Percentiles rank a stretch among this genome's conserved stretches.
These are phyloP conservation scores for Mycothermus thermophilus DNA, from an alignment of 495 filamentous ascomycete species.

Conservation along the genomic window DNA sequence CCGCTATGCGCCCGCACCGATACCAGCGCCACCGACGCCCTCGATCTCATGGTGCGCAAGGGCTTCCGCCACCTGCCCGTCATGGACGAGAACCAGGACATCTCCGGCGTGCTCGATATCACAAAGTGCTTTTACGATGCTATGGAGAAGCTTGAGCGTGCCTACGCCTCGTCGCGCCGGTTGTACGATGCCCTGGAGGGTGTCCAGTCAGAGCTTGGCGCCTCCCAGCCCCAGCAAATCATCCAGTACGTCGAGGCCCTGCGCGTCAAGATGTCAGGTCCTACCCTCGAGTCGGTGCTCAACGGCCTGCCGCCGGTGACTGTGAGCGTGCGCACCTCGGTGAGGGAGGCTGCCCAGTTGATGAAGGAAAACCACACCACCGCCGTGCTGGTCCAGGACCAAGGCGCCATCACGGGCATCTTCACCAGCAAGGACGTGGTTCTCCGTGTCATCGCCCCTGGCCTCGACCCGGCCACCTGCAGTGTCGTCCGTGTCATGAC, in stretches of 20 bases:
- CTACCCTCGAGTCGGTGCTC: conserved; percentile 86
- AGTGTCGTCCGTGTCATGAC: conserved; percentile 98
- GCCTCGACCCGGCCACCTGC: conserved; percentile 85
- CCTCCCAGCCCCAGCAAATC: conserved; percentile 93
- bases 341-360: conserved; percentile 81
- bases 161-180: conserved; percentile 90
- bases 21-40: conserved; percentile 91
- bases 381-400: conserved; percentile 89
- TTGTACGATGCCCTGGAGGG: conserved; percentile 95
- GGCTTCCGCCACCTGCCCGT: conserved; percentile 95
- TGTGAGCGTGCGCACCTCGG: conserved; percentile 87
- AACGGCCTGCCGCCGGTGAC: conserved; percentile 85
- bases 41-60: conserved; percentile 96
- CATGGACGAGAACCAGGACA: conserved; percentile 99
- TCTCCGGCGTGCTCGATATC: conserved; percentile 95
- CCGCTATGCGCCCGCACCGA: conserved; percentile 93
- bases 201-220: conserved; percentile 94
- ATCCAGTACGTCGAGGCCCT: conserved; percentile 97
- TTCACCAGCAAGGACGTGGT: conserved; percentile 99
- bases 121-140: conserved; percentile 99
- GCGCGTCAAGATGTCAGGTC: conserved; percentile 92
- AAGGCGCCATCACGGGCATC: conserved; percentile 94
- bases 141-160: conserved; percentile 97
- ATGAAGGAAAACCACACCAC: conserved; percentile 99
- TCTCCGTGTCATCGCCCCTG: conserved; percentile 91